Evolutionary conservation across 192 early-diverging fungal genomes (phyloP).

Genomic region (Coemansia sp.): DNA sequence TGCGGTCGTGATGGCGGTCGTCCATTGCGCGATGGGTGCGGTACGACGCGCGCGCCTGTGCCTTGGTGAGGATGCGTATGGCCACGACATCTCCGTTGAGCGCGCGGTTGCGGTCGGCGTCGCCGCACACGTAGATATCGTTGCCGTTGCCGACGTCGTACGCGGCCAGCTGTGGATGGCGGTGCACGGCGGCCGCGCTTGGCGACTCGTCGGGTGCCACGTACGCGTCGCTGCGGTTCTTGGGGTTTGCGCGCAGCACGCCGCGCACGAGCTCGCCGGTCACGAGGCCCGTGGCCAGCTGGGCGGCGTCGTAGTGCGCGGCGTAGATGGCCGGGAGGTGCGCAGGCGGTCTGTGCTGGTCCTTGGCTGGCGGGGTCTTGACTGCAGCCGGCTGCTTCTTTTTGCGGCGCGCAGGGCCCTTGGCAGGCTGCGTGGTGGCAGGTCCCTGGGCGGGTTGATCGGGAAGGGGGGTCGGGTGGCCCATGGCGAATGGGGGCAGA

Average conservation of each 20-base stretch:
- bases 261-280: slow-evolving; percentile 67
- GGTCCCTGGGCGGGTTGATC: background rate
- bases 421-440: background rate
- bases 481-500: too few species aligned
- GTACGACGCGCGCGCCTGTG: slow-evolving; percentile 11
- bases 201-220: slow-evolving; percentile 70
- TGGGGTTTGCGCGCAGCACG: slow-evolving; percentile 80
- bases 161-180: slow-evolving; percentile 18
- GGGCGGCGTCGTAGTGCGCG: slow-evolving; percentile 21
- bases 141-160: slow-evolving; percentile 48
- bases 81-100: slow-evolving; percentile 89
- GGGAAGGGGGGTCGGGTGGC: too few species aligned
- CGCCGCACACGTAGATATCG: slow-evolving; percentile 75
- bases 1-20: slow-evolving; percentile 48
- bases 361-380: too few species aligned
- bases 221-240: slow-evolving; percentile 84
- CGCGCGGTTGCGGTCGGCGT: slow-evolving; percentile 79
- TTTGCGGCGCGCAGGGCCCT: background rate
- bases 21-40: slow-evolving; percentile 59
- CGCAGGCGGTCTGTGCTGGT: background rate
- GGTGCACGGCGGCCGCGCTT: slow-evolving; percentile 12
- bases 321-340: slow-evolving; percentile 15
- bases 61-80: slow-evolving; percentile 69
- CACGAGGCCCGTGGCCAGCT: slow-evolving; percentile 11
- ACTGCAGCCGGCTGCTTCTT: background rate